These are phyloP conservation scores for Plasmodium vinckei DNA, from an alignment of 169 alveolate species.

Conservation along the genomic window DNA sequence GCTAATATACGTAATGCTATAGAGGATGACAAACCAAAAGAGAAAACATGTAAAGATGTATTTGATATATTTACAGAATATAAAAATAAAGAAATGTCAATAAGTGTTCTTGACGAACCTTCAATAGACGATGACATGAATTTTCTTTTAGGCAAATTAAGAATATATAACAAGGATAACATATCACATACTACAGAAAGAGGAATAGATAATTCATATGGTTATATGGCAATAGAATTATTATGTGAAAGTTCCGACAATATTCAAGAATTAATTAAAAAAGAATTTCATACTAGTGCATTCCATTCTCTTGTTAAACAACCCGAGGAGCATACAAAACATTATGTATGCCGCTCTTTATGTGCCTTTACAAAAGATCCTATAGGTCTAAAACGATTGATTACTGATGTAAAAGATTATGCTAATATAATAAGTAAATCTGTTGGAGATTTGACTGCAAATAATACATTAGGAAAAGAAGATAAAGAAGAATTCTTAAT, in stretches of 20 bases:
- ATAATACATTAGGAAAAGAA: constrained; percentile 54
- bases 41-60: constrained; percentile 82
- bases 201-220: constrained; percentile 82
- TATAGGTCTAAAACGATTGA: constrained; percentile 24
- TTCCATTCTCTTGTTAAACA: constrained; percentile 43
- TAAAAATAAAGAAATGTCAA: constrained; percentile 41
- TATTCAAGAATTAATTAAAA: constrained; percentile 48
- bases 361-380: constrained; percentile 65
- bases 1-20: constrained; percentile 76
- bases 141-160: constrained; percentile 51
- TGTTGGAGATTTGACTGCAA: constrained; percentile 39
- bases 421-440: constrained; percentile 69
- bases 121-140: constrained; percentile 65
- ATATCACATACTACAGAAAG: constrained; percentile 41
- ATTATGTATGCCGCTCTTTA: constrained; percentile 72
- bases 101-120: constrained; percentile 73
- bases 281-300: constrained; percentile 38
- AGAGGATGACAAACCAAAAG: constrained; percentile 83
- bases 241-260: constrained; percentile 63
- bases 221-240: constrained; percentile 81
- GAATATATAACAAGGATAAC: constrained; percentile 50
- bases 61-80: constrained; percentile 79
- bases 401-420: constrained; percentile 52
- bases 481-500: constrained; percentile 79
- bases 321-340: constrained; percentile 48